Evolutionary conservation across 345 rosid species (phyloP).

Genomic region (Populus pruinosa): DNA sequence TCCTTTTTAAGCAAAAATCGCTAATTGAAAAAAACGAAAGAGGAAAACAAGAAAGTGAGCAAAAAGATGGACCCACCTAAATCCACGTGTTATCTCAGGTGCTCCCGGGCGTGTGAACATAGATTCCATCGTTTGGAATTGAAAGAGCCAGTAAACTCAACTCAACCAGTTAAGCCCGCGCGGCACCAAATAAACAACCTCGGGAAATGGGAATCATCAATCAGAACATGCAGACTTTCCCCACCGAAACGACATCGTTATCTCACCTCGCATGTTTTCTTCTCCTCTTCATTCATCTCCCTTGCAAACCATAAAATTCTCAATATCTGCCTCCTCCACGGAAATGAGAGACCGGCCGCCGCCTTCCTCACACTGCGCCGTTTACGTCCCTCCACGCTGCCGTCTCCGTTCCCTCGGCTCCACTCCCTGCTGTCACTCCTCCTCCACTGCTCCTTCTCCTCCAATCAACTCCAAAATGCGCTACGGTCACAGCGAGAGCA

Average conservation of each 20-base stretch:
- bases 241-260: background rate
- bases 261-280: conserved; percentile 26
- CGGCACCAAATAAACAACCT: too few relatives aligned
- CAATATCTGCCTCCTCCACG: conserved; percentile 15
- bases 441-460: conserved; percentile 14
- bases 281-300: conserved; percentile 5
- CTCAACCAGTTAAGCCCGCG: too few relatives aligned
- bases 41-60: too few relatives aligned
- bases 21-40: too few relatives aligned
- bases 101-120: too few relatives aligned
- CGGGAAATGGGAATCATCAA: too few relatives aligned
- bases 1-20: too few relatives aligned
- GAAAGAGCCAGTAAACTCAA: too few relatives aligned
- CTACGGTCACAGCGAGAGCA: conserved; percentile 8
- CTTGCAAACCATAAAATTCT: conserved; percentile 26
- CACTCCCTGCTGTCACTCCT: conserved; percentile 23
- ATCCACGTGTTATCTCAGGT: too few relatives aligned
- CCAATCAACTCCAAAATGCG: conserved; percentile 21
- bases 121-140: too few relatives aligned
- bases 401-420: conserved; percentile 52
- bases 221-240: too few relatives aligned
- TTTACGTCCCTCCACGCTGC: conserved; percentile 77
- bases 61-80: too few relatives aligned
- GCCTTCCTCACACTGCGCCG: conserved; percentile 48
- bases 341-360: conserved; percentile 70